phyloP scores from a whole-genome alignment of 108 stramenopile species.

The Cyclotella choctawhatcheeana region DNA sequence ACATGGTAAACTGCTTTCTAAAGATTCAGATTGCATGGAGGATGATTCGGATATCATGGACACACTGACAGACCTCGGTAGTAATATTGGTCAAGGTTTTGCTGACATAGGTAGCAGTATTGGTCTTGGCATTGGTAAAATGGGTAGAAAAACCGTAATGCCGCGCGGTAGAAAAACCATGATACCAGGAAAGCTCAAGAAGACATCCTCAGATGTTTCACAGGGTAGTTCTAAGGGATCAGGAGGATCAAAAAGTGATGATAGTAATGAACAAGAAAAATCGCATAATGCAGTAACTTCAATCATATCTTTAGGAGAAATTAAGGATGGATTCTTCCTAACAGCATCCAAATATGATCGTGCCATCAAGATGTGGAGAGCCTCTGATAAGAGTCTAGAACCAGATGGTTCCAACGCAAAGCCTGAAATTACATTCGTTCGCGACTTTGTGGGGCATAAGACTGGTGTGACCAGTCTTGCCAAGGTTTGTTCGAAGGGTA shows the following conservation, averaged over 20 bases:
- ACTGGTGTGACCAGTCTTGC: conserved; percentile 33
- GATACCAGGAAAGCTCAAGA: background rate
- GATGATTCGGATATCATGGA: too few species aligned
- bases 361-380: conserved; percentile 49
- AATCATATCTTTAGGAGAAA: conserved; percentile 28
- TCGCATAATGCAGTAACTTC: conserved; percentile 27
- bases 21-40: background rate
- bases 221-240: too few species aligned
- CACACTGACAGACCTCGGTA: too few species aligned
- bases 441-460: conserved; percentile 31
- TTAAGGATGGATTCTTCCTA: conserved; percentile 32
- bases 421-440: conserved; percentile 16
- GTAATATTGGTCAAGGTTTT: too few species aligned
- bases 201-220: too few species aligned
- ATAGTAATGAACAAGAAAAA: too few species aligned
- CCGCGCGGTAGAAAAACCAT: background rate
- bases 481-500: conserved; percentile 32
- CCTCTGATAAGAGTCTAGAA: conserved; percentile 5
- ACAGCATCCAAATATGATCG: conserved; percentile 43
- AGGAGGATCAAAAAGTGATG: too few species aligned
- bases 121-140: background rate
- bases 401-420: background rate
- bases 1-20: background rate
- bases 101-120: too few species aligned
- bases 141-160: background rate